These are phyloP conservation scores for Trichoderma aggressivum DNA, from an alignment of 2,329 filamentous ascomycete genomes.

Conservation along the genomic window DNA sequence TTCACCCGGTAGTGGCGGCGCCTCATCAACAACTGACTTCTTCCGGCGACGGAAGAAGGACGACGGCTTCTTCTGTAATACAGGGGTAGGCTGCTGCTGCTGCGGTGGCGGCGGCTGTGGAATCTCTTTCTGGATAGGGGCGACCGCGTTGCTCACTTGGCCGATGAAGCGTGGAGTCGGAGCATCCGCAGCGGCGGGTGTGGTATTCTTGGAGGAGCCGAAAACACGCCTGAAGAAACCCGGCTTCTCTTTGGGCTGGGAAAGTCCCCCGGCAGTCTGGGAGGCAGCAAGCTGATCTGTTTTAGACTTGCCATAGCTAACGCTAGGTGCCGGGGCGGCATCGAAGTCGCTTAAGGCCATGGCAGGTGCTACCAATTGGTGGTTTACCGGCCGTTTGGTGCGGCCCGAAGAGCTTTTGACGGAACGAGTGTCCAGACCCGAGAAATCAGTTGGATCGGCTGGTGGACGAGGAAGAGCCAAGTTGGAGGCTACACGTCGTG, in stretches of 20 bases:
- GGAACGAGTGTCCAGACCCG: conserved; percentile 49
- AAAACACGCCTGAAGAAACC: conserved; percentile 96
- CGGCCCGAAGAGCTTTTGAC: conserved; percentile 46
- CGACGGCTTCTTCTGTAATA: conserved; percentile 83
- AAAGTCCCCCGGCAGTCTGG: conserved; percentile 38
- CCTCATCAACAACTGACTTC: conserved; percentile 75
- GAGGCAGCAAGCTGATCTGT: conserved; percentile 41
- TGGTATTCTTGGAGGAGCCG: conserved; percentile 61
- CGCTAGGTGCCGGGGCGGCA: conserved; percentile 55
- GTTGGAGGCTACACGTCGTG: conserved; percentile 50
- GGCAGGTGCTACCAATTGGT: conserved; percentile 25
- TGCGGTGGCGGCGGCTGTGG: conserved; percentile 36
- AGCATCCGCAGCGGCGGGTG: conserved; percentile 22
- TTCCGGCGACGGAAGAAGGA: conserved; percentile 93
- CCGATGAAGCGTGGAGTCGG: conserved; percentile 30
- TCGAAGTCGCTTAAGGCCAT: conserved; percentile 42
- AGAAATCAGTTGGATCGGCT: conserved; percentile 37
- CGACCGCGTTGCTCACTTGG: conserved; percentile 42
- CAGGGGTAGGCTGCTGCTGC: conserved; percentile 49
- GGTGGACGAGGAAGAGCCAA: conserved; percentile 36
- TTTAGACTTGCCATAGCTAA: conserved; percentile 59
- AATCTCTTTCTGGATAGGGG: conserved; percentile 49
- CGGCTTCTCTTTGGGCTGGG: conserved; percentile 62
- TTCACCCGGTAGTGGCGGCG: conserved; percentile 55
- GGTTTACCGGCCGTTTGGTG: conserved; percentile 30